A percentile compares a stretch with the other conserved stretches of the same genome.
phyloP scores from a whole-genome alignment of 2,329 filamentous ascomycete species.

The Chaetomium sp. region DNA sequence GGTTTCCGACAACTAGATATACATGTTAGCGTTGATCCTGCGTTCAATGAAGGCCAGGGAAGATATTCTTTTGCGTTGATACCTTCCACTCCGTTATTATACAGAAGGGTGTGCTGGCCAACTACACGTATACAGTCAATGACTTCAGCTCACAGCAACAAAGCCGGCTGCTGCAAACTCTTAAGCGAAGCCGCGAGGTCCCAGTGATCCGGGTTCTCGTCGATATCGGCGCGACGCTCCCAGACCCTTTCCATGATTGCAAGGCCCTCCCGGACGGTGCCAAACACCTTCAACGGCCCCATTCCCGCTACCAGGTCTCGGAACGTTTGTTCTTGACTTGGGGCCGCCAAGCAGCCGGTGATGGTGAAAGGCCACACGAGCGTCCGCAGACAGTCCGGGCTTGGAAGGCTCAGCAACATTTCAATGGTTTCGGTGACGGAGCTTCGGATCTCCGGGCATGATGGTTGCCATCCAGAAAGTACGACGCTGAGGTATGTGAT shows the following conservation, averaged over 20 bases:
- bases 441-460: conserved; percentile 45
- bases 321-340: conserved; percentile 47
- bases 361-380: conserved; percentile 44
- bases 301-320: conserved; percentile 46
- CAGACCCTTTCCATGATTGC: conserved; percentile 52
- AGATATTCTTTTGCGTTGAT: too few species aligned
- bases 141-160: conserved; percentile 34
- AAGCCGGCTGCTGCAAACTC: conserved; percentile 30
- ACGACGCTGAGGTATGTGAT: conserved; percentile 53
- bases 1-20: neutral
- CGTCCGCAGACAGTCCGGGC: conserved; percentile 38
- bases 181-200: conserved; percentile 48
- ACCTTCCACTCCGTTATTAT: neutral
- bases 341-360: conserved; percentile 43
- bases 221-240: conserved; percentile 44
- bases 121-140: neutral
- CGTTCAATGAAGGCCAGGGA: too few species aligned
- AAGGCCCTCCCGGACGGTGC: conserved; percentile 48
- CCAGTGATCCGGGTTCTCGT: conserved; percentile 43
- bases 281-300: conserved; percentile 49
- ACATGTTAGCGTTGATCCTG: neutral
- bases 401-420: conserved; percentile 40
- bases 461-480: conserved; percentile 54
- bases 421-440: conserved; percentile 39
- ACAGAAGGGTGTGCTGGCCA: neutral